Evolutionary conservation across 2,329 filamentous ascomycete genomes (phyloP).

Genomic region (Neophaeococcomyces mojaviensis): DNA sequence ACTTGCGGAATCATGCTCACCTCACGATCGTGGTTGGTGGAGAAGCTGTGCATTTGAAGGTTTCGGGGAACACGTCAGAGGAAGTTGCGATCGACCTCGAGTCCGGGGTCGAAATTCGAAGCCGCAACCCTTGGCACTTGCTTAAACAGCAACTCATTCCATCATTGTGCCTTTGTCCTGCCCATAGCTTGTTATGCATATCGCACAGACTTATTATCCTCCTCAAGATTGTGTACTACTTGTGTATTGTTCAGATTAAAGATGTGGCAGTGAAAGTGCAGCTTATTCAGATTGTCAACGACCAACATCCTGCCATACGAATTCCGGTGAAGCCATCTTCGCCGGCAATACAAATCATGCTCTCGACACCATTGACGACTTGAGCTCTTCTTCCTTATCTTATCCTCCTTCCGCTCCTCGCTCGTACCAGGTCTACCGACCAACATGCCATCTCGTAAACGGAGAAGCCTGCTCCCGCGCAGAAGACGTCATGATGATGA

Average conservation of each 20-base stretch:
- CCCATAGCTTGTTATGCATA: too few species aligned
- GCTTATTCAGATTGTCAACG: neutral
- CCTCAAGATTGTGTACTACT: neutral
- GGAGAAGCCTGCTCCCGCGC: constrained; percentile 38
- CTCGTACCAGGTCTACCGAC: neutral
- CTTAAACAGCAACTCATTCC: too few species aligned
- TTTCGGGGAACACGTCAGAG: too few species aligned
- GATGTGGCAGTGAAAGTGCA: constrained; percentile 1
- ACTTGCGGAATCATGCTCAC: too few species aligned
- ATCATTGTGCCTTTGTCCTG: too few species aligned
- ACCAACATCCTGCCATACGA: neutral
- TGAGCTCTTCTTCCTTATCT: constrained; percentile 3
- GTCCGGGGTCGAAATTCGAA: too few species aligned
- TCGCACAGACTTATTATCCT: too few species aligned
- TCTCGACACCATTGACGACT: neutral
- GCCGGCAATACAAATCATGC: constrained; percentile 6
- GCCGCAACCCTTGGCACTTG: too few species aligned
- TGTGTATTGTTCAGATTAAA: neutral
- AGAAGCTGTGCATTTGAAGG: too few species aligned
- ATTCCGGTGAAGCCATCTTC: constrained; percentile 10
- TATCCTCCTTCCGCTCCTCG: neutral
- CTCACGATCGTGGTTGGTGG: too few species aligned
- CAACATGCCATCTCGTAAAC: constrained; percentile 36
- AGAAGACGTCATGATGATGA: constrained; percentile 42
- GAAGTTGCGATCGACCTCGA: too few species aligned